phyloP scores from a whole-genome alignment of 768 basidiomycete species.

The Tylopilus felleus region DNA sequence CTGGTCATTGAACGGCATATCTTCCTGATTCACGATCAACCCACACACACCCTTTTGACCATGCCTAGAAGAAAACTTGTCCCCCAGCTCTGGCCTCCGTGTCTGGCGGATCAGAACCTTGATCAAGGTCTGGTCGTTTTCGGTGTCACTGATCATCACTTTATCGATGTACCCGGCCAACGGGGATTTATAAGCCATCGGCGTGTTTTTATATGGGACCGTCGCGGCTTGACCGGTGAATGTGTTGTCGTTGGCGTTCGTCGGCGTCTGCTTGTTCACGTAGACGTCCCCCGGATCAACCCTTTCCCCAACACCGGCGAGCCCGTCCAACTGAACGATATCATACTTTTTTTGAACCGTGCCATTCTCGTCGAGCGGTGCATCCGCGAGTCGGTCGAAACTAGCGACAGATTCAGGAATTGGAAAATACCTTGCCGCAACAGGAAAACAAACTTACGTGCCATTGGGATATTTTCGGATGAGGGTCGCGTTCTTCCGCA shows the following conservation, averaged over 20 bases:
- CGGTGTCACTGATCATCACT: conserved; percentile 95
- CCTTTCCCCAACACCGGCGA: conserved; percentile 92
- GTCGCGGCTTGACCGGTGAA: conserved; percentile 81
- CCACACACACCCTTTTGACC: conserved; percentile 99
- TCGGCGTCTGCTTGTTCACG: conserved; percentile 95
- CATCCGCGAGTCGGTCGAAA: conserved; percentile 92
- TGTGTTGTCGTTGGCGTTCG: conserved; percentile 88
- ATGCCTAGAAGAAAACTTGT: conserved; percentile 97
- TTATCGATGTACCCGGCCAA: conserved; percentile 96
- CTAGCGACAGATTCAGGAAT: conserved; percentile 35
- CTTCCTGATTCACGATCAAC: conserved; percentile 96
- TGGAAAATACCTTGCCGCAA: conserved; percentile 8
- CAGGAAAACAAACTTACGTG: conserved; percentile 61
- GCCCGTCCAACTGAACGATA: conserved; percentile 88
- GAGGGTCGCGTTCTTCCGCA: conserved; percentile 92
- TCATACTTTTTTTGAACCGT: conserved; percentile 79
- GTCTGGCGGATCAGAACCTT: conserved; percentile 98
- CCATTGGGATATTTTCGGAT: conserved; percentile 97
- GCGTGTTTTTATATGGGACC: conserved; percentile 87
- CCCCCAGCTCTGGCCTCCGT: conserved; percentile 91
- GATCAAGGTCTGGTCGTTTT: conserved; percentile 93
- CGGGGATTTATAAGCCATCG: conserved; percentile 91
- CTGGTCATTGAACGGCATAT: conserved; percentile 99
- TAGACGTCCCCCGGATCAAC: conserved; percentile 92
- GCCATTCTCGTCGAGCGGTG: conserved; percentile 81